A percentile compares a stretch with the other conserved stretches of the same genome.
Evolutionary conservation across 176 grass and related monocot genomes (phyloP).

Genomic region (Musa itinerans): DNA sequence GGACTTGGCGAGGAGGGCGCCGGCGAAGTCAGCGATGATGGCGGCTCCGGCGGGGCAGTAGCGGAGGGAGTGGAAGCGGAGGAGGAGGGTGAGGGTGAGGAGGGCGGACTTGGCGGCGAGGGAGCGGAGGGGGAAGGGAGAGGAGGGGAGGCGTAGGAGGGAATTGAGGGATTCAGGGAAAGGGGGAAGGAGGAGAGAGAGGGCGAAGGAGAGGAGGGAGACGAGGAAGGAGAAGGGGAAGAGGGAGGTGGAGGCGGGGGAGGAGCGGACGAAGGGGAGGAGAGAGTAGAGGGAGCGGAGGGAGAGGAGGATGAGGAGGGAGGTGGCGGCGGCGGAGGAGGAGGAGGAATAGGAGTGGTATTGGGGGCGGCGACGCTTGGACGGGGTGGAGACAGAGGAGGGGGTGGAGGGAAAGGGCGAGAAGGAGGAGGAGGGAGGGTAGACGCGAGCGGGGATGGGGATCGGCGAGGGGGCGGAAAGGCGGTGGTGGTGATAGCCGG

Average conservation of each 20-base stretch:
- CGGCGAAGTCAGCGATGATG: constrained; percentile 68
- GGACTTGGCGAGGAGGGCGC: constrained; percentile 44
- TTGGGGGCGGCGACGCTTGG: constrained; percentile 25
- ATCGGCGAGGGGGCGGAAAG: constrained; percentile 42
- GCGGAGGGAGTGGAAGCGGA: constrained; percentile 47
- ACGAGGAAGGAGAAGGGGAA: constrained; percentile 16
- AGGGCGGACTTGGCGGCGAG: constrained; percentile 35
- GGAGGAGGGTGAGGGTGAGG: constrained; percentile 44
- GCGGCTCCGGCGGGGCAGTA: constrained; percentile 44
- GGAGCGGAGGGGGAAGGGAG: constrained; percentile 7
- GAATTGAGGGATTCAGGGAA: constrained; percentile 31
- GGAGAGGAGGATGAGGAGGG: constrained; percentile 18
- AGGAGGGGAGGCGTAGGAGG: constrained; percentile 25
- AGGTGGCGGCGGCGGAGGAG: constrained; percentile 40
- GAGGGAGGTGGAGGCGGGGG: constrained; percentile 38
- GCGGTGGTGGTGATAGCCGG: constrained; percentile 31
- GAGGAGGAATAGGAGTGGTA: constrained; percentile 46
- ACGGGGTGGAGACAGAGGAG: constrained; percentile 34
- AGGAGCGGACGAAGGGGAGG: constrained; percentile 24
- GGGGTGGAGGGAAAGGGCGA: constrained; percentile 24
- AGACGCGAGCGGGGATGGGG: constrained; percentile 23
- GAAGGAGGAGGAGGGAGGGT: constrained; percentile 34
- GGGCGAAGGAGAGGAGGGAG: neutral
- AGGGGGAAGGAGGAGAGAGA: constrained; percentile 16
- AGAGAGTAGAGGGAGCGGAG: constrained; percentile 28